Conservation (phyloP, 2,329 filamentous ascomycete species). For the Metarhizium album region DNA sequence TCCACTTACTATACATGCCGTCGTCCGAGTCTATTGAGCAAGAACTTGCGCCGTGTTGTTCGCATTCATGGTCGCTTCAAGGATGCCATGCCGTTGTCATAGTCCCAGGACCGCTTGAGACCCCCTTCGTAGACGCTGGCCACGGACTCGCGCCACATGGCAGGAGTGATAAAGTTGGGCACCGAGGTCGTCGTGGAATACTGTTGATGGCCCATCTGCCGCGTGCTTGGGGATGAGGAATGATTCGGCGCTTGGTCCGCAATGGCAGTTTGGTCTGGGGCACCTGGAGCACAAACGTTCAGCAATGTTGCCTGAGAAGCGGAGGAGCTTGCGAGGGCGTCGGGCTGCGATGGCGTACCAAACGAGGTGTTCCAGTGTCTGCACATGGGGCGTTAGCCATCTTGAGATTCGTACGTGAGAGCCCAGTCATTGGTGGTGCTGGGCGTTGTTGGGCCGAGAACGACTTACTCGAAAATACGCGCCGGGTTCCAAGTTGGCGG, state of each 20-base stretch:
- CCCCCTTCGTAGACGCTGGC: slow-evolving; percentile 58
- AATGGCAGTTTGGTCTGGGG: slow-evolving; percentile 41
- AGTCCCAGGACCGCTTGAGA: slow-evolving; percentile 52
- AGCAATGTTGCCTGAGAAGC: slow-evolving; percentile 34
- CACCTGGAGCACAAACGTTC: slow-evolving; percentile 34
- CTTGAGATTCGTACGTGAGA: not conserved
- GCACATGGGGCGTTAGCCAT: not conserved
- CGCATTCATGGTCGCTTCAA: slow-evolving; percentile 19
- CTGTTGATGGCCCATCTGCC: slow-evolving; percentile 37
- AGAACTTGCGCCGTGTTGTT: not conserved
- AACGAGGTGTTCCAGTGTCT: slow-evolving; percentile 97
- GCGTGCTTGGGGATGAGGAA: slow-evolving; percentile 32
- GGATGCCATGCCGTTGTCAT: slow-evolving; percentile 26
- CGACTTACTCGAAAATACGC: slow-evolving; percentile 77
- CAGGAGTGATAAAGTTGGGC: slow-evolving; percentile 53
- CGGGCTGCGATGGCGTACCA: slow-evolving; percentile 48
- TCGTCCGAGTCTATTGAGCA: not conserved
- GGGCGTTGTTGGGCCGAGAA: not conserved
- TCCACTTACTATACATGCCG: not conserved
- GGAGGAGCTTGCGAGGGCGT: slow-evolving; percentile 21
- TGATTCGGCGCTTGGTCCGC: slow-evolving; percentile 39
- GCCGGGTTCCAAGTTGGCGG: slow-evolving; percentile 71
- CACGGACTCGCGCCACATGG: slow-evolving; percentile 65
- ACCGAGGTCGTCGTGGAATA: slow-evolving; percentile 42
- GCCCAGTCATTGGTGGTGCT: too few relatives aligned